These are phyloP conservation scores for Plenodomus biglobosus DNA, from an alignment of 2,329 filamentous ascomycete genomes.

Conservation along the genomic window DNA sequence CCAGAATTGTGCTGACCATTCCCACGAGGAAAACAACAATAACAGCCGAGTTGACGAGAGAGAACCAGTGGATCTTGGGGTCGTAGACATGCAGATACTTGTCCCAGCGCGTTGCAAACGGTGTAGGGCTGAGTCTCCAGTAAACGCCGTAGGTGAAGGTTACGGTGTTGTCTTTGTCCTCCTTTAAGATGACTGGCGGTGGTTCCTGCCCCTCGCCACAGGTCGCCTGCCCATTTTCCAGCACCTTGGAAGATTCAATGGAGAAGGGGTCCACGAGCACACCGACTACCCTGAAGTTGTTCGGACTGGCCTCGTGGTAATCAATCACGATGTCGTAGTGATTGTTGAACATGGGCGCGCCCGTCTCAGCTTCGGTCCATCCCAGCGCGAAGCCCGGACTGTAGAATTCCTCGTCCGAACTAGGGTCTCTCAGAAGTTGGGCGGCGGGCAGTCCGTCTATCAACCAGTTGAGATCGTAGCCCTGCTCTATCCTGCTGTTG, in stretches of 20 bases:
- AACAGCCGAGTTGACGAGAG: conserved; percentile 90
- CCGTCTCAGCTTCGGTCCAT: conserved; percentile 53
- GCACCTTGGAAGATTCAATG: conserved; percentile 58
- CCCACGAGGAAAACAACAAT: conserved; percentile 90
- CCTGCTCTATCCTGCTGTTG: conserved; percentile 77
- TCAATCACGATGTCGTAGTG: conserved; percentile 95
- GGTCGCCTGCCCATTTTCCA: conserved; percentile 58
- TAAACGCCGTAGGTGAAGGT: conserved; percentile 90
- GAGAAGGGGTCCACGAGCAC: conserved; percentile 86
- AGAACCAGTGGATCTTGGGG: conserved; percentile 99
- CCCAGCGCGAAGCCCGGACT: conserved; percentile 89
- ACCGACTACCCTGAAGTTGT: conserved; percentile 85
- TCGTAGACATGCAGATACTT: conserved; percentile 98
- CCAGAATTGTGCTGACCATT: conserved; percentile 88
- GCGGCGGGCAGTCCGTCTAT: conserved; percentile 92
- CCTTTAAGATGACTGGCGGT: conserved; percentile 60
- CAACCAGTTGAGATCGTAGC: conserved; percentile 93
- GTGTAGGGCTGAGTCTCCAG: conserved; percentile 81
- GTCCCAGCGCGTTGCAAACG: conserved; percentile 97
- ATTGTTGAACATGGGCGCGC: conserved; percentile 74
- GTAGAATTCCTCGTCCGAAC: conserved; percentile 79
- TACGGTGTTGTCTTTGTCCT: conserved; percentile 66
- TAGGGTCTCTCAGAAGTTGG: conserved; percentile 74
- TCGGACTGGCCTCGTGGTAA: conserved; percentile 75
- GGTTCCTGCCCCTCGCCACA: conserved; percentile 64